Conservation (phyloP, 2,329 filamentous ascomycete species). For the Ceratocystis cacaofunesta region DNA sequence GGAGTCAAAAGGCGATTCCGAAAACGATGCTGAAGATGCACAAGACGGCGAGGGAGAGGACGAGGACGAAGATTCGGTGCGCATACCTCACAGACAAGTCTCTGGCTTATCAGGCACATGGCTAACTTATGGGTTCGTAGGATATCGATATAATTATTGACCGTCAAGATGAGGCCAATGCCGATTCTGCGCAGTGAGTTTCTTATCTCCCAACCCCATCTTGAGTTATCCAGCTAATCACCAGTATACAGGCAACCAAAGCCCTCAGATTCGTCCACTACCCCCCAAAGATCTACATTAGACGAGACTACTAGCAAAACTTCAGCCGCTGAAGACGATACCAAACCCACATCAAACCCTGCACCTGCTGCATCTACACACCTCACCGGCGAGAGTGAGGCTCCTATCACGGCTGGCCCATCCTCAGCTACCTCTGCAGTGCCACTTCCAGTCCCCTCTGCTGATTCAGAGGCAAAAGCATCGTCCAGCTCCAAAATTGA, state of each 20-base stretch:
- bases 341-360: conserved; percentile 8
- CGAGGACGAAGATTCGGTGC: conserved; percentile 31
- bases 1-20: conserved; percentile 19
- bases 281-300: conserved; percentile 43
- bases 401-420: conserved; percentile 22
- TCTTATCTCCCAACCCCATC: not conserved
- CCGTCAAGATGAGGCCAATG: conserved; percentile 47
- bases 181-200: conserved; percentile 43
- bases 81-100: not conserved
- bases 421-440: not conserved
- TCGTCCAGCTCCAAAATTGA: conserved; percentile 71
- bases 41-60: conserved; percentile 46
- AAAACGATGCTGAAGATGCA: conserved; percentile 47
- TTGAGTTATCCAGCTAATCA: not conserved
- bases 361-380: conserved; percentile 30
- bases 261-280: conserved; percentile 52
- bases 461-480: conserved; percentile 44
- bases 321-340: not conserved
- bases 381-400: conserved; percentile 21
- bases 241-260: conserved; percentile 36
- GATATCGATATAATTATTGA: conserved; percentile 57
- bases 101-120: not conserved
- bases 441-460: conserved; percentile 23
- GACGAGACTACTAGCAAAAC: conserved; percentile 34
- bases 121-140: conserved; percentile 24